Percentiles rank a stretch among this genome's conserved stretches.
phyloP scores from a whole-genome alignment of 2,329 filamentous ascomycete genomes.

The Xylariomycetidae sp. region DNA sequence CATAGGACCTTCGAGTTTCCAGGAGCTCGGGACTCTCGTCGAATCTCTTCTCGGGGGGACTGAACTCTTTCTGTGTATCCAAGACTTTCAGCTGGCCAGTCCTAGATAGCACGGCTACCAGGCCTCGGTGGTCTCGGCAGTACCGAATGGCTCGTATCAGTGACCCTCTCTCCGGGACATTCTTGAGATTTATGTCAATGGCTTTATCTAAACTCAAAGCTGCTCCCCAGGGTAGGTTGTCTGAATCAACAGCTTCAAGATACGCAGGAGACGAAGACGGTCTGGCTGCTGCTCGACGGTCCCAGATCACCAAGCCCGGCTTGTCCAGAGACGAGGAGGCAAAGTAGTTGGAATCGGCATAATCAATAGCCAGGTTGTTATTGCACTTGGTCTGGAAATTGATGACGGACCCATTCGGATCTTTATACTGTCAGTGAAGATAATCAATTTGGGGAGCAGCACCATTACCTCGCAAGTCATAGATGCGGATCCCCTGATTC shows the following conservation, averaged over 20 bases:
- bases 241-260: constrained; percentile 51
- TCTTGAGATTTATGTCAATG: constrained; percentile 48
- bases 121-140: constrained; percentile 55
- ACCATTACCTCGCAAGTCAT: constrained; percentile 65
- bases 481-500: constrained; percentile 66
- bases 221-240: constrained; percentile 57
- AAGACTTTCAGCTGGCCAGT: constrained; percentile 58
- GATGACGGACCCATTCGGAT: constrained; percentile 45
- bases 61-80: constrained; percentile 50
- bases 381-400: constrained; percentile 62
- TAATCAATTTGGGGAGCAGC: too few relatives aligned
- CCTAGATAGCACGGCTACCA: constrained; percentile 55
- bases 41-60: constrained; percentile 32
- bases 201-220: constrained; percentile 52
- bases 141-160: constrained; percentile 58
- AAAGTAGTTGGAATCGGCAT: constrained; percentile 76
- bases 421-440: constrained; percentile 22
- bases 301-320: constrained; percentile 71
- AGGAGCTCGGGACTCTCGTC: constrained; percentile 52
- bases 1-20: constrained; percentile 52
- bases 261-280: constrained; percentile 49
- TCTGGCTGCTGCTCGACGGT: constrained; percentile 57
- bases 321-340: constrained; percentile 72
- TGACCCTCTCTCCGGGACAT: constrained; percentile 50
- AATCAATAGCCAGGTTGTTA: constrained; percentile 72